A percentile compares a stretch with the other conserved stretches of the same genome.
Conservation (phyloP, 2,329 filamentous ascomycete species). For the Penicillium paneum region DNA sequence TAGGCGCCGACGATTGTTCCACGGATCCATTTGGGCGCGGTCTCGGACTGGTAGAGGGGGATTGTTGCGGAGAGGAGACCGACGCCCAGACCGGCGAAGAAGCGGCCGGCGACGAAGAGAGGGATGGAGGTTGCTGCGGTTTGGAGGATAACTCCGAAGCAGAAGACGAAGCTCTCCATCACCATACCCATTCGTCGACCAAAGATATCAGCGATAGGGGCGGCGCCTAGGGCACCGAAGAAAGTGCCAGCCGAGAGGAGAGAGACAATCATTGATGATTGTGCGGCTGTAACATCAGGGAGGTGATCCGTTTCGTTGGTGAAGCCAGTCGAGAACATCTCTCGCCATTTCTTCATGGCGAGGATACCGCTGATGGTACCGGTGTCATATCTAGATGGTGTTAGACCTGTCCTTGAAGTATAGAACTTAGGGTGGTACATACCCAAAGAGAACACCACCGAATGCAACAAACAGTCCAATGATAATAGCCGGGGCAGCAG, state of each 20-base stretch:
- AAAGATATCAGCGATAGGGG: slow-evolving; percentile 33
- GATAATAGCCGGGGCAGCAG: slow-evolving; percentile 49
- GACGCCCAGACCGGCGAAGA: slow-evolving; percentile 57
- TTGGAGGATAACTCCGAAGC: slow-evolving; percentile 34
- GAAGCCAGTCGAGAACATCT: slow-evolving; percentile 34
- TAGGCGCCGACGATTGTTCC: slow-evolving; percentile 73
- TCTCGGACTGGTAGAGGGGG: slow-evolving; percentile 75
- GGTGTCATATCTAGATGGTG: slow-evolving; percentile 47
- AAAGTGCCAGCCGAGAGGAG: slow-evolving; percentile 65
- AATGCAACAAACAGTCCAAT: slow-evolving; percentile 59
- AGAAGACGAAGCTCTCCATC: slow-evolving; percentile 30
- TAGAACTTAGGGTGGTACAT: slow-evolving; percentile 18
- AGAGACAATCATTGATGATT: slow-evolving; percentile 17
- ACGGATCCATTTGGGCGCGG: slow-evolving; percentile 67
- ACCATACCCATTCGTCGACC: slow-evolving; percentile 44
- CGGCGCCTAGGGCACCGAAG: slow-evolving; percentile 53
- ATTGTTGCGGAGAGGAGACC: slow-evolving; percentile 66
- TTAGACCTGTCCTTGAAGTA: not conserved
- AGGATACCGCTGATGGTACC: slow-evolving; percentile 54
- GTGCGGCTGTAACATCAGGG: slow-evolving; percentile 53
- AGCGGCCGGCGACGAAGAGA: slow-evolving; percentile 48
- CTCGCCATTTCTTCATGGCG: slow-evolving; percentile 47
- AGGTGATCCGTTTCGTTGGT: slow-evolving; percentile 38
- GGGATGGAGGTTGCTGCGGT: slow-evolving; percentile 30
- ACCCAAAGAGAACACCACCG: slow-evolving; percentile 58